Conservation (phyloP, 768 basidiomycete species). For the Leccinellum luteum region DNA sequence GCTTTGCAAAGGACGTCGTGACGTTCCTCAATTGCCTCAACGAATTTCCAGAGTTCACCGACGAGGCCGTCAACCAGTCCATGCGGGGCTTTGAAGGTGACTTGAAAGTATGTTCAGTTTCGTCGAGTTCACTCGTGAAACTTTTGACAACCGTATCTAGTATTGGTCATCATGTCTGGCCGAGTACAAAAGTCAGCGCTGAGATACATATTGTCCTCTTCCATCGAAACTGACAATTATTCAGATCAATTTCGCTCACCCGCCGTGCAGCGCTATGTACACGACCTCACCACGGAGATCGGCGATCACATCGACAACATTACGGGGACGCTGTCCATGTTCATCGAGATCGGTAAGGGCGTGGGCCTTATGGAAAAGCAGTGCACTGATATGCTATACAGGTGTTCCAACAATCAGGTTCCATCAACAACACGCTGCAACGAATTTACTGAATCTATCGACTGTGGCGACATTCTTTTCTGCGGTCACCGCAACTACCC, state of each 20-base stretch:
- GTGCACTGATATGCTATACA: constrained; percentile 32
- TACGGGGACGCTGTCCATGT: constrained; percentile 47
- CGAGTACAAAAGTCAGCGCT: constrained; percentile 42
- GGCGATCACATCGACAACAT: constrained; percentile 55
- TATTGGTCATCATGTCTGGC: constrained; percentile 54
- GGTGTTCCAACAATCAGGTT: constrained; percentile 56
- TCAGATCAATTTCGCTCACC: constrained; percentile 51
- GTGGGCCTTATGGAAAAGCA: constrained; percentile 14
- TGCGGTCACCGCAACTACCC: constrained; percentile 49
- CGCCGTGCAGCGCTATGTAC: constrained; percentile 54
- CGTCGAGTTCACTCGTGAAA: neutral
- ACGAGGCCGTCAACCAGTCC: constrained; percentile 50
- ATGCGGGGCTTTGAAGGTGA: constrained; percentile 50
- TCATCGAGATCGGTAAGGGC: constrained; percentile 51
- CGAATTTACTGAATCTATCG: constrained; percentile 48
- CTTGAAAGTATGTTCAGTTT: constrained; percentile 38
- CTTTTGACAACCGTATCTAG: constrained; percentile 27
- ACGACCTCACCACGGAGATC: constrained; percentile 49
- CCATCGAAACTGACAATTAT: constrained; percentile 7
- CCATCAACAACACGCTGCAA: constrained; percentile 50
- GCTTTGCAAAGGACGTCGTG: constrained; percentile 48
- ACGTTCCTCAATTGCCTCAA: constrained; percentile 53
- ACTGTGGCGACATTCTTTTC: constrained; percentile 57
- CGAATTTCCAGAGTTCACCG: constrained; percentile 55
- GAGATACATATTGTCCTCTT: neutral